Conservation (phyloP, 768 basidiomycete species). For the Podaxis sp. region DNA sequence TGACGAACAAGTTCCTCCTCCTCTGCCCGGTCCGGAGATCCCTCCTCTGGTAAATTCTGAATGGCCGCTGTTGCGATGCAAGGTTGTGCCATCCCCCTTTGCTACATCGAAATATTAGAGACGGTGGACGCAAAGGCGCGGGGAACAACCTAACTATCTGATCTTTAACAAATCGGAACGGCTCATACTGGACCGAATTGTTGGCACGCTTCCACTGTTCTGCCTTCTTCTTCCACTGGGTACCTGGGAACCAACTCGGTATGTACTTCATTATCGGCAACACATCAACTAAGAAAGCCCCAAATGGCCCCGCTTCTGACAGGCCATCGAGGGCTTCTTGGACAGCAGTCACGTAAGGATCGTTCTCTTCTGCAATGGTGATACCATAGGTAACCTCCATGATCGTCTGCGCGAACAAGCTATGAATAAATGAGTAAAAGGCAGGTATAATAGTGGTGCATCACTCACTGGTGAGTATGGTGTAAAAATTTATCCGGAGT, state of each 20-base stretch:
- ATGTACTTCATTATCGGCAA: conserved; percentile 3
- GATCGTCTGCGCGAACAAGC: conserved; percentile 27
- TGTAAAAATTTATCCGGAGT: conserved; percentile 19
- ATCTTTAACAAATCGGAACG: neutral
- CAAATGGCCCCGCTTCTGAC: conserved; percentile 25
- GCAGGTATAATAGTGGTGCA: neutral
- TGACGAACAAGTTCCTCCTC: conserved; percentile 3
- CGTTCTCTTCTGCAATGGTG: conserved; percentile 24
- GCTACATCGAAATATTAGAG: neutral
- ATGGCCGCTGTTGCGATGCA: conserved; percentile 8
- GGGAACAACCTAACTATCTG: neutral
- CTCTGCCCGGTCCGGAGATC: neutral
- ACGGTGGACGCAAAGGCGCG: neutral
- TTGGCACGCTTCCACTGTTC: neutral
- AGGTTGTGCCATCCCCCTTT: neutral
- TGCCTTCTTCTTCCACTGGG: neutral
- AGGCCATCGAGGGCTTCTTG: conserved; percentile 26
- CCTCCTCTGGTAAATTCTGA: conserved; percentile 5
- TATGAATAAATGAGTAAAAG: conserved; percentile 14
- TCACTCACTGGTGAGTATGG: conserved; percentile 23
- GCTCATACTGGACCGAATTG: neutral
- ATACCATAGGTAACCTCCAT: conserved; percentile 36
- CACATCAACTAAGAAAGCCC: conserved; percentile 12
- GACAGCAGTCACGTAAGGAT: conserved; percentile 29
- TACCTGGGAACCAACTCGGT: conserved; percentile 1